Evolutionary conservation across 495 filamentous ascomycete genomes (phyloP).

Genomic region (Aspergillus hancockii): DNA sequence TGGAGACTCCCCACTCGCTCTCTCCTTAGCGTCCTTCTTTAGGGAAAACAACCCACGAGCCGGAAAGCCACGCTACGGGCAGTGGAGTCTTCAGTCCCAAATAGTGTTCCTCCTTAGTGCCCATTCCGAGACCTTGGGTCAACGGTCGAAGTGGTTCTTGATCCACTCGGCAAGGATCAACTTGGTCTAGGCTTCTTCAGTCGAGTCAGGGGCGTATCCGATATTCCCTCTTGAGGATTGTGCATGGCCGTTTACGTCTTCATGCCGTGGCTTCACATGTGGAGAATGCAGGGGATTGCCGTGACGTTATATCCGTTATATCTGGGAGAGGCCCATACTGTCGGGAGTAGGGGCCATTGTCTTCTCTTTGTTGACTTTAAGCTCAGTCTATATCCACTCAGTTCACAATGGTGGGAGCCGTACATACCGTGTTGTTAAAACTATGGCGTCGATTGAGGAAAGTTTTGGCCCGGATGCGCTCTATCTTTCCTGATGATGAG

Average conservation of each 20-base stretch:
- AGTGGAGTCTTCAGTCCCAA: background rate
- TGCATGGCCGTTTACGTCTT: background rate
- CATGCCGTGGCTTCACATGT: background rate
- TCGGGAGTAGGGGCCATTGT: background rate
- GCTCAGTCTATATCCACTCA: background rate
- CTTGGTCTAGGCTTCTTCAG: background rate
- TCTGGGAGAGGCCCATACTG: background rate
- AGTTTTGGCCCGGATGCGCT: background rate
- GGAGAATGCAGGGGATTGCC: background rate
- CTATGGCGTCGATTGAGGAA: background rate
- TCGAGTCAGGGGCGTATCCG: background rate
- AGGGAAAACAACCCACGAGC: background rate
- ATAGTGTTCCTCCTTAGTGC: background rate
- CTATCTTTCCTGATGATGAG: background rate
- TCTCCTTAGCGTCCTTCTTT: background rate
- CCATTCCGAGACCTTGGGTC: constrained; percentile 2
- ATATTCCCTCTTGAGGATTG: background rate
- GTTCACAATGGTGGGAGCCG: background rate
- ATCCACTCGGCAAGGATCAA: background rate
- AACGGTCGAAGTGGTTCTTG: background rate
- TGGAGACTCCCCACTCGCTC: background rate
- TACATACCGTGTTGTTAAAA: background rate
- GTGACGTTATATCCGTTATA: constrained; percentile 1
- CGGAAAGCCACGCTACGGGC: constrained; percentile 1
- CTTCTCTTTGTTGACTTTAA: background rate